These are phyloP conservation scores for Cercis canadensis DNA, from an alignment of 306 rosid species.

Conservation along the genomic window DNA sequence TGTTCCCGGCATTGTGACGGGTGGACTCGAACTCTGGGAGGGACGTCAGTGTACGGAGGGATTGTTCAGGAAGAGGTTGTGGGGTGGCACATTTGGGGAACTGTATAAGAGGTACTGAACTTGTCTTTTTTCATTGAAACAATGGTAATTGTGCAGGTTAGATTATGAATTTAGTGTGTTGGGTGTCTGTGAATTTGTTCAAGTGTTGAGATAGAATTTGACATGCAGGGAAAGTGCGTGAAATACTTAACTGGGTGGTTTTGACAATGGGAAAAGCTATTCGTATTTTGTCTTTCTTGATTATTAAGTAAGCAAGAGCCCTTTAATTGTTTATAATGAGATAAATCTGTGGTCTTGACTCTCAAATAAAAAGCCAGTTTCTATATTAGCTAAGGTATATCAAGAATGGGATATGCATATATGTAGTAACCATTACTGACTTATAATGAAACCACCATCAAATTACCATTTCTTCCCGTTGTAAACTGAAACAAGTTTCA, in stretches of 20 bases:
- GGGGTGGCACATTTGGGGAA: slow-evolving; percentile 91
- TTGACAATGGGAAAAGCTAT: slow-evolving; percentile 1
- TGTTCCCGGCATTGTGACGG: slow-evolving; percentile 87
- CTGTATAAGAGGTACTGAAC: slow-evolving; percentile 63
- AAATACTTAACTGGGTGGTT: slow-evolving; percentile 9
- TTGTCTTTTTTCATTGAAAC: background rate
- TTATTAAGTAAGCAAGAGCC: slow-evolving; percentile 13
- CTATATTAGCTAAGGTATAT: background rate
- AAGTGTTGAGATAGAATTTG: slow-evolving; percentile 15
- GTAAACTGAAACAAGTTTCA: slow-evolving; percentile 10
- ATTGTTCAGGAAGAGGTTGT: slow-evolving; percentile 74
- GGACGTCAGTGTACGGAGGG: slow-evolving; percentile 83
- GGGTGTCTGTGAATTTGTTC: slow-evolving; percentile 3
- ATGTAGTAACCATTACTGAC: slow-evolving; percentile 13
- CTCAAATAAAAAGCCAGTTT: background rate
- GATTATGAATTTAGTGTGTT: slow-evolving; percentile 25
- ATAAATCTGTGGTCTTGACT: slow-evolving; percentile 6
- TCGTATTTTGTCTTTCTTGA: slow-evolving; percentile 2
- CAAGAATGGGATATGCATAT: background rate
- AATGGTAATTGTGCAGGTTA: slow-evolving; percentile 1
- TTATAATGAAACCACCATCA: background rate
- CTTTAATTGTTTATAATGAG: background rate
- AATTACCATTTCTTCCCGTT: slow-evolving; percentile 19
- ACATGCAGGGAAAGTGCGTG: background rate
- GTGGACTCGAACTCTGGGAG: slow-evolving; percentile 83